Base-by-base conservation (phyloP, 371 early-diverging fungal genomes). In the Mitosporidium daphniae region DNA sequence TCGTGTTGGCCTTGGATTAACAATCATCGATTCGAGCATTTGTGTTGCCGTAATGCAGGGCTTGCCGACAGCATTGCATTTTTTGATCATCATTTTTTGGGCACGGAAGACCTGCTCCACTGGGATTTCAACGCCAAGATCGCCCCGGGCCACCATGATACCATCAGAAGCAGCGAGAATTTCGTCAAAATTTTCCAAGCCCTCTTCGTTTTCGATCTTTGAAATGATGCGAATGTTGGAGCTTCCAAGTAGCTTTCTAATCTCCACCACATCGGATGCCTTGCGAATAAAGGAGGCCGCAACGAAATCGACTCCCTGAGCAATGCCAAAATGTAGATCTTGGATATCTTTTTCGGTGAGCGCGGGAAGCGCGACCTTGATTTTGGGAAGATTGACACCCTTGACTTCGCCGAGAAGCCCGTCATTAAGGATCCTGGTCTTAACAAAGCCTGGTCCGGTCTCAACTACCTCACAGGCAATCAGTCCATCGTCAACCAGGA, bases 11-110 rank as follows among this genome's bases (percentile, higher is more conserved):
- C 74, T 55, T 29, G 71, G 70, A 50, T 73, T 73, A 40, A 36
- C 31, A 16, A 70, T 82, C 93, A 93, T 91, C 21, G 77, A 74
- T 42, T 93, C 89, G 22, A 95, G 46, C 95, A 95, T 91, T 48
- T 95, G 93, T 23, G 95, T 95, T 20, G 95, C 93, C 16, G 45
- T 44, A 22, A 93, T 74, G 27, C 80, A 75, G 25, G 84, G 89
- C 52, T 89, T 93, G 15, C 78, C 77, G 19, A 59, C 70, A 23
- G 62, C 37, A 39, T 74, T 80, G 48, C 80, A 78, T 42, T 70
- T 64, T 25, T 73, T 56, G 25, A 71, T 70, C 59, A 95, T 86
- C 63, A 66, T 70, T 50, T 91, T 86, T 45, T 91, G 91, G 22
- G 71, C 73, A 37, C 75, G 52, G 38, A 73, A 75, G 8, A 74